Percentiles rank a stretch among this genome's conserved stretches.
These are phyloP conservation scores for Mariannaea elegans DNA, from an alignment of 2,329 filamentous ascomycete genomes.

Conservation along the genomic window DNA sequence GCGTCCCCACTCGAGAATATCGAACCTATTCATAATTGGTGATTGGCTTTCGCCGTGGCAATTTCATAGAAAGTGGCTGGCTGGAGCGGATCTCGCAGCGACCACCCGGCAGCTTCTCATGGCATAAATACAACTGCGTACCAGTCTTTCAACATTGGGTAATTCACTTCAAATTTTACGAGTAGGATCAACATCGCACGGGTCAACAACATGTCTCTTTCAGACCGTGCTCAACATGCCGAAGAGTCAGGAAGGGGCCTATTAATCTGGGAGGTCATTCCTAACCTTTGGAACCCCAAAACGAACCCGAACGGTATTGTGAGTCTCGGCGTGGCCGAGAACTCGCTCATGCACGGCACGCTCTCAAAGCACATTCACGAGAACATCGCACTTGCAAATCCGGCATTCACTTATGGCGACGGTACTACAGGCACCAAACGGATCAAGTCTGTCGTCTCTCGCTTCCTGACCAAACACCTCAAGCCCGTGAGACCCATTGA, in stretches of 20 bases:
- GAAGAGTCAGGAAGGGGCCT: conserved; percentile 38
- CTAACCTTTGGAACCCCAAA: conserved; percentile 53
- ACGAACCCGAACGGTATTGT: conserved; percentile 56
- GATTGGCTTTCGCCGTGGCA: neutral
- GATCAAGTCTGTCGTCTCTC: conserved; percentile 43
- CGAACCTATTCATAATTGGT: no score
- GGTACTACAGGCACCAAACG: conserved; percentile 49
- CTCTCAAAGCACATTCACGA: conserved; percentile 53
- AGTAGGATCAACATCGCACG: neutral
- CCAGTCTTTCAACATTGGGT: neutral
- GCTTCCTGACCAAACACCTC: conserved; percentile 49
- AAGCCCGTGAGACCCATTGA: conserved; percentile 40
- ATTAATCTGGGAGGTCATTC: conserved; percentile 54
- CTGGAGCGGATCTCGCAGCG: conserved; percentile 21
- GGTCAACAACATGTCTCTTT: conserved; percentile 34
- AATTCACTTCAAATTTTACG: neutral
- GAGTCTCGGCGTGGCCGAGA: conserved; percentile 62
- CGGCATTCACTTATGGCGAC: conserved; percentile 53
- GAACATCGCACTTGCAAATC: conserved; percentile 44
- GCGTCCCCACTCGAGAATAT: no score
- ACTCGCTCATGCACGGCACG: conserved; percentile 58
- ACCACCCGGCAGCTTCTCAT: neutral
- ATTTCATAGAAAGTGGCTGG: neutral
- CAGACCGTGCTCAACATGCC: conserved; percentile 41
- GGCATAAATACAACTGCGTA: neutral